phyloP scores from a whole-genome alignment of 2,329 filamentous ascomycete species.

The Ophiostoma triangulosporum region DNA sequence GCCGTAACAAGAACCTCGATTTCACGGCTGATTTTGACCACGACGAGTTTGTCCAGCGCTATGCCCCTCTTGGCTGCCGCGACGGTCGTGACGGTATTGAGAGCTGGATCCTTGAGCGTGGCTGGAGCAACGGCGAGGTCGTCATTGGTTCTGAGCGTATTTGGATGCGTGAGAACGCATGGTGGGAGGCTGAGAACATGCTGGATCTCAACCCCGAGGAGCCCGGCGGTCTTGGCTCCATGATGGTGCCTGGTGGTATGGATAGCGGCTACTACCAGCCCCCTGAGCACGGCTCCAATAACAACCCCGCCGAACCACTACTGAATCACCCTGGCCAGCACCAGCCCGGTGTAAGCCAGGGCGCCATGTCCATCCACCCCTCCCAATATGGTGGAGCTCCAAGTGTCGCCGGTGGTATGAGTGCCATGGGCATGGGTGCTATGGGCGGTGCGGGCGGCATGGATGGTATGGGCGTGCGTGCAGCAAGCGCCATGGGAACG shows the following conservation, averaged over 20 bases:
- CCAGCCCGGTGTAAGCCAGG: constrained; percentile 42
- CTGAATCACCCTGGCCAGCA: constrained; percentile 27
- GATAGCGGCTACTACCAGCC: constrained; percentile 70
- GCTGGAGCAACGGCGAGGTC: constrained; percentile 97
- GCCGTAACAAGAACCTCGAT: constrained; percentile 78
- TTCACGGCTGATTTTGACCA: constrained; percentile 95
- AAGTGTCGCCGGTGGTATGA: constrained; percentile 21
- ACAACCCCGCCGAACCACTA: constrained; percentile 62
- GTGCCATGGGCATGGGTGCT: constrained; percentile 12
- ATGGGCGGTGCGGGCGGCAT: constrained; percentile 23
- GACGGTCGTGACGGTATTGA: constrained; percentile 88
- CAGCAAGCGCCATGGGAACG: constrained; percentile 14
- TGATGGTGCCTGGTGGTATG: constrained; percentile 39
- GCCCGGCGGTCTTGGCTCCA: constrained; percentile 17
- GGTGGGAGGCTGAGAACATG: constrained; percentile 98
- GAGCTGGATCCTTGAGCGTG: constrained; percentile 84
- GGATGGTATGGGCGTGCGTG: constrained; percentile 12
- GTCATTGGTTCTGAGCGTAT: constrained; percentile 81
- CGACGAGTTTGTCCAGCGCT: constrained; percentile 80
- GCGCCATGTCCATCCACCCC: constrained; percentile 29
- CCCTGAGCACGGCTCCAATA: constrained; percentile 45
- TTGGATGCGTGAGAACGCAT: constrained; percentile 87
- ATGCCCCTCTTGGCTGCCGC: constrained; percentile 69
- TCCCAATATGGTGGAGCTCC: constrained; percentile 16
- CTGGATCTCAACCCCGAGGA: constrained; percentile 66